Conservation (phyloP, 2,329 filamentous ascomycete genomes). For the Monilinia vaccinii-corymbosi region DNA sequence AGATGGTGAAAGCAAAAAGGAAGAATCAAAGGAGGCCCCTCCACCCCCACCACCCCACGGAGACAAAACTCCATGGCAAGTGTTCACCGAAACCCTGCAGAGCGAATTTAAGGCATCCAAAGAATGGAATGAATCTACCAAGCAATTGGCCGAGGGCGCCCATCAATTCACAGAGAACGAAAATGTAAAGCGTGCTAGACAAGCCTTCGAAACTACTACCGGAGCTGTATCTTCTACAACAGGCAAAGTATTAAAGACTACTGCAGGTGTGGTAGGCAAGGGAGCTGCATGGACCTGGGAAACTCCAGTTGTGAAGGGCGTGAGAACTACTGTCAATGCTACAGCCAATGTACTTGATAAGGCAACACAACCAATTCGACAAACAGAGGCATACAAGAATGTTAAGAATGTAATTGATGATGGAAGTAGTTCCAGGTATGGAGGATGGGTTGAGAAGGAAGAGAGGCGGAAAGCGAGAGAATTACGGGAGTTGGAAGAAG, state of each 20-base stretch:
- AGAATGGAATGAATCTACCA: conserved; percentile 98
- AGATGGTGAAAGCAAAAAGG: conserved; percentile 22
- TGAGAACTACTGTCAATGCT: conserved; percentile 74
- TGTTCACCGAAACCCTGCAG: conserved; percentile 95
- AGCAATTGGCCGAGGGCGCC: conserved; percentile 80
- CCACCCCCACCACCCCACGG: conserved; percentile 92
- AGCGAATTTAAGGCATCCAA: conserved; percentile 93
- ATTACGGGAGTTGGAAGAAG: conserved; percentile 55
- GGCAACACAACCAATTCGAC: conserved; percentile 85
- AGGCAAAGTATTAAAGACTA: conserved; percentile 72
- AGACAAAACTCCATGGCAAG: conserved; percentile 97
- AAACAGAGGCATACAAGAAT: conserved; percentile 90
- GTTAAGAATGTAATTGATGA: conserved; percentile 97
- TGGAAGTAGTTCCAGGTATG: conserved; percentile 89
- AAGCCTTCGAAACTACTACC: conserved; percentile 80
- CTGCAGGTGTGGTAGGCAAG: conserved; percentile 79
- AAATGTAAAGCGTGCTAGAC: conserved; percentile 73
- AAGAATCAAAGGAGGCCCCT: conserved; percentile 41
- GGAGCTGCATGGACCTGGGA: conserved; percentile 97
- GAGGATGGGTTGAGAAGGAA: conserved; percentile 94
- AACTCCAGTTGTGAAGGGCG: conserved; percentile 82
- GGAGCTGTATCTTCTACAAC: conserved; percentile 74
- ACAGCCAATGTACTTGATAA: conserved; percentile 86
- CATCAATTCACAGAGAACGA: conserved; percentile 92
- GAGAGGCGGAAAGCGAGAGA: conserved; percentile 77